Evolutionary conservation across 2,329 filamentous ascomycete species (phyloP), one percentile per base, ranked within the genome.

Genomic region (Chaetomiaceae sp.): DNA sequence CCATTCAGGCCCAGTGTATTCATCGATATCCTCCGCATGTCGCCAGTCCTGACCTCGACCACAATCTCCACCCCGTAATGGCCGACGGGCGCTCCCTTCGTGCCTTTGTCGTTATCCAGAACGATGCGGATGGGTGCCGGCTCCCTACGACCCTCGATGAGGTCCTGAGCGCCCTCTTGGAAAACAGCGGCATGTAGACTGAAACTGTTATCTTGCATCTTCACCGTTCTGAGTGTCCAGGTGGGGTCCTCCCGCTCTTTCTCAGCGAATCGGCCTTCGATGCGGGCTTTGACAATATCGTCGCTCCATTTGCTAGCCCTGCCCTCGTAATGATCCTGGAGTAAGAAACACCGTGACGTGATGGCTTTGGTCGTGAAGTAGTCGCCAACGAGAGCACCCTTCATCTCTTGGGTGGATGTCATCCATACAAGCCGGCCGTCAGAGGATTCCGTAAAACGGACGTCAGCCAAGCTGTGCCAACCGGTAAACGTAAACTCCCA

Each of bases 251-350:
- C 90, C 54, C 91, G 82, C 71, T 96, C 89, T n/a, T 75, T 68
- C 66, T 96, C 90, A 0, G 87, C 74, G 64, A 95, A 96, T 10
- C 91, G 82, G 5, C 85, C 87, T 69, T 96, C 92, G 13, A 96
- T 83, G 58, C 86, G 84, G 8, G 91, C 90, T 71, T 92, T 95
- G 43, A 85, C 82, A 11, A 96, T 77, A 59, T 97, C 94, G 69
- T 97, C 92, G 25, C 84, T 83, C 70, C 89, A 85, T 56, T 86
- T 88, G 16, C 77, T 74, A 1, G 87, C 89, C 66, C 85, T 91
- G 23, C 84, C 85, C 65, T 95, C 88, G 62, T 92, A 92, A 7
- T 80, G 72, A 48, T 89, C 88, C 46, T 85, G 81, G 1, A 95
- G 77, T 36, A 86, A 70, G 64, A 95, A 87, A 56, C 83, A 86